Base-by-base conservation (phyloP, 2,329 filamentous ascomycete species). In the Claviceps fusiformis region DNA sequence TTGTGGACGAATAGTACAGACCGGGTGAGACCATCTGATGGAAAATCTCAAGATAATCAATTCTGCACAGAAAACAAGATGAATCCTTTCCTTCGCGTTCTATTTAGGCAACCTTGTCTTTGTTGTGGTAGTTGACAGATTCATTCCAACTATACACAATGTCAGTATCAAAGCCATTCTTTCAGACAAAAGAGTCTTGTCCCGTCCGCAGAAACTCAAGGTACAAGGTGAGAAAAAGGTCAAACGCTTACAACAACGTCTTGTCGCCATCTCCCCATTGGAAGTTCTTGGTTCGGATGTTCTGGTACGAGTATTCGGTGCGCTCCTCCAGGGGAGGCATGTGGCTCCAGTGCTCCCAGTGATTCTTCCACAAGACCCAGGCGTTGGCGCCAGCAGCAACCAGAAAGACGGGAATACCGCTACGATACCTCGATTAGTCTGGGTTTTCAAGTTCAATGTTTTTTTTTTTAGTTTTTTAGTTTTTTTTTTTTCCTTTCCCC, bases 201-300 rank as follows among this genome's bases (percentile, higher is more conserved):
- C 31, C 5, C 29, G 4, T 11, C 17, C 11, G 51, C 31, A 47
- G 52, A 37, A 54, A 2, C 15, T 24, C 45, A 27, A 5, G 19
- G n/a, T n/a, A n/a, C 5, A 29, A 3, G 6, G 13, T 31, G 15
- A 19, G 24, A 17, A 2, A 7, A 15, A 24, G 8, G 27, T 4
- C 19, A 11, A 2, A 17, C 9, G 31, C 71, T 68, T 55, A 89
- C 87, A 56, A 56, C 15, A 56, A 41, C 3, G 55, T 56, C 87
- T 97, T 93, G 77, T 98, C 93, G 69, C 93, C 93, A 69, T 97
- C 79, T 62, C 92, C 91, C 87, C 87, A 98, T 68, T 82, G 84
- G 80, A 75, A 98, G 82, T 95, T 96, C 85, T 93, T 96, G 71
- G 82, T 81, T 71, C 93, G 87, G 73, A 98, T 87, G 81, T 98